phyloP scores from a whole-genome alignment of 176 grass and related monocot genomes.

The Oryza australiensis region DNA sequence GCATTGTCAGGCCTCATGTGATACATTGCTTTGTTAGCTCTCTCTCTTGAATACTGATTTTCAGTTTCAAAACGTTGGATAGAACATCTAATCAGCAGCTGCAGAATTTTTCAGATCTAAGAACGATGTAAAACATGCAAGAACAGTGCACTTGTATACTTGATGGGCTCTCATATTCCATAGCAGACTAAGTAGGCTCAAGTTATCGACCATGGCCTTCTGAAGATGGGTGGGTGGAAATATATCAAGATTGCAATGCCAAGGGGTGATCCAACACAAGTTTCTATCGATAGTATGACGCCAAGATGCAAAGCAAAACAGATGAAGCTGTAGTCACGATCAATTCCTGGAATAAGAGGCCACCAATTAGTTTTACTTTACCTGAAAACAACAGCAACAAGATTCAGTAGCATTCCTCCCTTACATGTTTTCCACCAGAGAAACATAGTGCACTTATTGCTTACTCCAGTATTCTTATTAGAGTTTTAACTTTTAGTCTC shows the following conservation, averaged over 20 bases:
- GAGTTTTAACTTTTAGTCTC: background rate
- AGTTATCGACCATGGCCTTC: background rate
- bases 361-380: constrained; percentile 9
- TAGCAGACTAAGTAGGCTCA: background rate
- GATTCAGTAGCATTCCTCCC: constrained; percentile 11
- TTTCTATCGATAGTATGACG: constrained; percentile 61
- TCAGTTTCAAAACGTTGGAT: constrained; percentile 5
- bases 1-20: background rate
- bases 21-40: background rate
- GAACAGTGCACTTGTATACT: background rate
- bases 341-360: constrained; percentile 56
- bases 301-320: constrained; percentile 55
- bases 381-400: background rate
- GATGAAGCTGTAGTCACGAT: constrained; percentile 54
- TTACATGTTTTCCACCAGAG: constrained; percentile 23
- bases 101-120: constrained; percentile 28
- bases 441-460: constrained; percentile 22
- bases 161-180: background rate
- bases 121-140: background rate
- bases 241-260: background rate
- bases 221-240: background rate
- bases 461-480: background rate
- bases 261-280: background rate
- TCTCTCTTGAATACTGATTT: constrained; percentile 8
- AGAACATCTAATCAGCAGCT: constrained; percentile 14